A percentile compares a stretch with the other conserved stretches of the same genome.
Evolutionary conservation across 768 basidiomycete genomes (phyloP).

Genomic region (Suillus plorans): DNA sequence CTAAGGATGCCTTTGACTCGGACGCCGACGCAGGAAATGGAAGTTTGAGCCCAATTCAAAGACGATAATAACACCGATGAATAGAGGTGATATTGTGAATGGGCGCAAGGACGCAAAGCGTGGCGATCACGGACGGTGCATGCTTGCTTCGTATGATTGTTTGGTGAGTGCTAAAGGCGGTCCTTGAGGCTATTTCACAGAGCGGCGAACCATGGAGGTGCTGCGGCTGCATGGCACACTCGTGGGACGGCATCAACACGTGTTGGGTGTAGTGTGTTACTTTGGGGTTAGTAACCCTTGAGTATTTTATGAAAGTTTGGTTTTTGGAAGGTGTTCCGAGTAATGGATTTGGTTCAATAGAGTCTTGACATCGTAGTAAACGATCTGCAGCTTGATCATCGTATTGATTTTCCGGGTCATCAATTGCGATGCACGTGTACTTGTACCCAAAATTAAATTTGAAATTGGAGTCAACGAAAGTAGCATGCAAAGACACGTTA

Average conservation of each 20-base stretch:
- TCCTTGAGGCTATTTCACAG: background rate
- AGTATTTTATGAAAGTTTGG: background rate
- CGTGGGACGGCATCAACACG: constrained; percentile 33
- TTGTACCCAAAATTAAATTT: background rate
- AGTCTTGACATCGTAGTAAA: background rate
- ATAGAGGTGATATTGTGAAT: background rate
- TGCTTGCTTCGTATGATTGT: background rate
- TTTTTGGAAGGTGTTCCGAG: constrained; percentile 21
- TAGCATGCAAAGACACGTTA: background rate
- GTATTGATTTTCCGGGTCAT: background rate
- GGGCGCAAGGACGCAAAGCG: background rate
- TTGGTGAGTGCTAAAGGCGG: background rate
- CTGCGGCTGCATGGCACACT: constrained; percentile 27
- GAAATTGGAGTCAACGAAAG: constrained; percentile 1
- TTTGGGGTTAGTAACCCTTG: constrained; percentile 30
- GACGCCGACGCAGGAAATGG: background rate
- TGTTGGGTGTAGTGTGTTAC: constrained; percentile 20
- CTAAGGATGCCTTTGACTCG: background rate
- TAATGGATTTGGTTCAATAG: constrained; percentile 11
- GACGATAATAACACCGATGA: background rate
- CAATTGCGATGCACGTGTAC: background rate
- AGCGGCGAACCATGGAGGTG: constrained; percentile 2
- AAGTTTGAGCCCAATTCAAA: background rate
- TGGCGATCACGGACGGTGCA: background rate
- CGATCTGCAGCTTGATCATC: background rate